A percentile compares a stretch with the other conserved stretches of the same genome.
Conservation (phyloP, 169 alveolate species). For the Haemoproteus tartakovskyi region DNA sequence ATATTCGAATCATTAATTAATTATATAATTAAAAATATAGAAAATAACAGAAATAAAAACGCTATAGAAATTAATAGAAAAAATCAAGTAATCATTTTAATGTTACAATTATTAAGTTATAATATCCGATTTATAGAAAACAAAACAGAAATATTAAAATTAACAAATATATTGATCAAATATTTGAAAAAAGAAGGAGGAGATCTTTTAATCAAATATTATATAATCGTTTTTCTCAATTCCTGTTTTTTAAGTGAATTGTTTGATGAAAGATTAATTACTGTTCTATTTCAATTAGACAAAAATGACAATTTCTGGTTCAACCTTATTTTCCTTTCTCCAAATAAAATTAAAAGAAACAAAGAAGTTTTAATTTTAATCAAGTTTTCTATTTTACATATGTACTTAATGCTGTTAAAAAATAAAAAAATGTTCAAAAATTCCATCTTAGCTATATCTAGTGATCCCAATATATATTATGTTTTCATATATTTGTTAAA, state of each 20-base stretch:
- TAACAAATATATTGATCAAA: conserved; percentile 22
- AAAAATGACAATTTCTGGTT: conserved; percentile 57
- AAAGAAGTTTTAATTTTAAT: conserved; percentile 35
- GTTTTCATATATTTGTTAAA: conserved; percentile 44
- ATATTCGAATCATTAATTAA: conserved; percentile 22
- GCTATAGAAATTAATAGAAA: conserved; percentile 17
- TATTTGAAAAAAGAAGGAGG: conserved; percentile 25
- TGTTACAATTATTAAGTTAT: conserved; percentile 45
- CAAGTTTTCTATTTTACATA: conserved; percentile 52
- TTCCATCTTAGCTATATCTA: conserved; percentile 38
- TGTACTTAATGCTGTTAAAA: conserved; percentile 42
- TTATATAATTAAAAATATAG: conserved; percentile 26
- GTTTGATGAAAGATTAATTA: conserved; percentile 44
- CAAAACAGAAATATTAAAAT: conserved; percentile 44
- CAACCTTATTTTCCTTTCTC: conserved; percentile 27
- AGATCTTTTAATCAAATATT: conserved; percentile 3
- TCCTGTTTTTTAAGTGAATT: conserved; percentile 33
- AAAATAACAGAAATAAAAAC: conserved; percentile 14
- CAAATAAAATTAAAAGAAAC: conserved; percentile 33
- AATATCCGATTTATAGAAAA: conserved; percentile 26
- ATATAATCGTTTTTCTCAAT: conserved; percentile 38
- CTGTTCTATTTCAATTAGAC: conserved; percentile 22
- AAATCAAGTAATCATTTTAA: conserved; percentile 21
- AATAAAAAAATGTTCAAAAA: conserved; percentile 42
- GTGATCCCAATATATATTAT: conserved; percentile 49